Evolutionary conservation across 257 asterid species (phyloP).

Genomic region (Eustoma russellianum): DNA sequence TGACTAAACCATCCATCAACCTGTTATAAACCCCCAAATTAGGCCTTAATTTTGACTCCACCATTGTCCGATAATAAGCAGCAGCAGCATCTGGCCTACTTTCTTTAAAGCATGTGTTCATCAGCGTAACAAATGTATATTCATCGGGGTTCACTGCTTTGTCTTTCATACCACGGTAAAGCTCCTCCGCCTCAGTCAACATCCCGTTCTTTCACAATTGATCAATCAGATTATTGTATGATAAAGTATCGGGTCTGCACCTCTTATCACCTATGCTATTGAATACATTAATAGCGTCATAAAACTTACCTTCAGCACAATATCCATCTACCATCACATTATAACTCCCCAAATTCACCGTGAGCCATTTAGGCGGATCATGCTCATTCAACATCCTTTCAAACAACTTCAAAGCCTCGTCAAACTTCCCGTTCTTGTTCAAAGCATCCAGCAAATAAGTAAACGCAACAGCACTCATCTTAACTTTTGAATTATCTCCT

Average conservation of each 20-base stretch:
- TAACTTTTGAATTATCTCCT: conserved; percentile 39
- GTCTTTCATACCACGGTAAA: conserved; percentile 64
- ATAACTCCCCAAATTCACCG: conserved; percentile 77
- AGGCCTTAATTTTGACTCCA: conserved; percentile 79
- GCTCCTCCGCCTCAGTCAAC: conserved; percentile 65
- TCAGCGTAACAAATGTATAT: conserved; percentile 59
- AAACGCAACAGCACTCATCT: conserved; percentile 67
- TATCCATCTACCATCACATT: conserved; percentile 78
- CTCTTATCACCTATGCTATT: conserved; percentile 71
- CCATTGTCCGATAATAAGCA: conserved; percentile 62
- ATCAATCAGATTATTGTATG: conserved; percentile 71
- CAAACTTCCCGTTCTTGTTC: conserved; percentile 74
- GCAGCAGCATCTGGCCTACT: conserved; percentile 75
- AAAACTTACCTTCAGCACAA: conserved; percentile 55
- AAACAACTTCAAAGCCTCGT: conserved; percentile 66
- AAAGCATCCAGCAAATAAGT: conserved; percentile 71
- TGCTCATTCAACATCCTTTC: conserved; percentile 76
- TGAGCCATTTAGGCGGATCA: conserved; percentile 63
- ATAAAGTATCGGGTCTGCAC: conserved; percentile 68
- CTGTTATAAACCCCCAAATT: conserved; percentile 52
- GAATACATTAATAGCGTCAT: conserved; percentile 62
- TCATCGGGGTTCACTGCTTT: conserved; percentile 67
- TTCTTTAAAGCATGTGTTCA: conserved; percentile 80
- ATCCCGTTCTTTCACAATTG: conserved; percentile 61
- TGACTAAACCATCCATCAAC: conserved; percentile 63